Evolutionary conservation across 2,329 filamentous ascomycete species (phyloP), one percentile per base, ranked within the genome.

Genomic region (Blastomyces silverae): DNA sequence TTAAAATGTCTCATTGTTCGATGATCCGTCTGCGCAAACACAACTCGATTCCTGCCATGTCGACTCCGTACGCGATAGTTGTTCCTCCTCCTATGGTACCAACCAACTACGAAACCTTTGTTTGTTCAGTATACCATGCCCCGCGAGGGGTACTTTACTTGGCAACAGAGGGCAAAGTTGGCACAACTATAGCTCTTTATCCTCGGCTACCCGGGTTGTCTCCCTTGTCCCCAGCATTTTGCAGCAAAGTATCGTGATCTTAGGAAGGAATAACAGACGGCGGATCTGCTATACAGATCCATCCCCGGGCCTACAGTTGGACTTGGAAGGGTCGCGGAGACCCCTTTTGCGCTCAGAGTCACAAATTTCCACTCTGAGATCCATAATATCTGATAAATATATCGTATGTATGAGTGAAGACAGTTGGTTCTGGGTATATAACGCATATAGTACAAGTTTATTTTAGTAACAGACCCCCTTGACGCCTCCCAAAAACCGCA

Each of bases 391-490:
- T 20, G 8, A 10, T n/a, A 31, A 13, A 58, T 42, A 58, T 42
- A 15, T 57, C 17, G 7, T 37, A 39, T 39, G 31, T 52, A 50
- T 62, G 31, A 62, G 28, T 52, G 44, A 53, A 62, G 60, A 22
- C 20, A 17, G 60, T 62, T 62, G 48, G 22, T 56, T 44, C 37
- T 31, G 37, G 61, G 52, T 56, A 55, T 53, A 53, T 39, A 62
- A 37, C 13, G 22, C 58, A n/a, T 61, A 61, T 60, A 31, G 13
- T 46, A 20, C 42, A 61, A 59, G 15, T 28, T 61, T 17, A 3
- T 57, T 57, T 20, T 4, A 6, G 4, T 57, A 34, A 55, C 52
- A n/a, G 20, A 34, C 2, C 34, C 55, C 10, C 25, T 34, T 20
- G 8, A 37, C 34, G 17, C 55, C 55, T 11, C 55, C 20, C 20